Conservation (phyloP, 2,329 filamentous ascomycete genomes). For the Ophiocordyceps polyrhachis-furcata region DNA sequence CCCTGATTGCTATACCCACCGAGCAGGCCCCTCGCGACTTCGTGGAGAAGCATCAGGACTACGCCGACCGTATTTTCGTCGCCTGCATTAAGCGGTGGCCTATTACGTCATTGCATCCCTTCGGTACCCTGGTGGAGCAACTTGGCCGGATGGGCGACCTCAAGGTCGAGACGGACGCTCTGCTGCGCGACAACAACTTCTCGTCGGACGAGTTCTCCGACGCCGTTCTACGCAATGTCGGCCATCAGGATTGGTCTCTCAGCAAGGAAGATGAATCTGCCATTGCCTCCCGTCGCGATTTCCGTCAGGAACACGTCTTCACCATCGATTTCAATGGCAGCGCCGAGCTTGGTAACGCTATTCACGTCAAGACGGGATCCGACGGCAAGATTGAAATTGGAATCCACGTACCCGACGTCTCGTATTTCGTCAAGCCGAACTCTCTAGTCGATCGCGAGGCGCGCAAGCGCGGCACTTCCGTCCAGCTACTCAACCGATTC, state of each 20-base stretch:
- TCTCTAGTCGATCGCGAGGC: constrained; percentile 92
- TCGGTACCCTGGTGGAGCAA: constrained; percentile 92
- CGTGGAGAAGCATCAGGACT: constrained; percentile 95
- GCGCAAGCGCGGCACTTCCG: constrained; percentile 91
- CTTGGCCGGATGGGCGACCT: constrained; percentile 94
- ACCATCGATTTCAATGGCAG: constrained; percentile 82
- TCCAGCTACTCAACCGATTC: constrained; percentile 80
- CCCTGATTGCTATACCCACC: constrained; percentile 92
- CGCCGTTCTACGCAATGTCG: constrained; percentile 82
- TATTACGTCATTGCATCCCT: constrained; percentile 97
- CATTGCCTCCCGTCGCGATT: constrained; percentile 64
- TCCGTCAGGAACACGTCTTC: constrained; percentile 74
- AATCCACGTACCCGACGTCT: constrained; percentile 85
- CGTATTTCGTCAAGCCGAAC: constrained; percentile 92
- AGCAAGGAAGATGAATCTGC: constrained; percentile 62
- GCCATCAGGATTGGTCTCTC: constrained; percentile 79
- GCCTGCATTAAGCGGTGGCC: constrained; percentile 99
- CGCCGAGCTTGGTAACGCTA: constrained; percentile 75
- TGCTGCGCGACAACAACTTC: constrained; percentile 97
- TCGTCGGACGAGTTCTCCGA: constrained; percentile 95
- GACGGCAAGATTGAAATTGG: constrained; percentile 87
- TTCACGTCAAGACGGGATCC: constrained; percentile 70
- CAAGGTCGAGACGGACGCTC: constrained; percentile 92
- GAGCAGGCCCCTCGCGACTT: constrained; percentile 96
- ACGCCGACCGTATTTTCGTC: constrained; percentile 94